Evolutionary conservation across 2,329 filamentous ascomycete genomes (phyloP).

Genomic region (Calycina marina): DNA sequence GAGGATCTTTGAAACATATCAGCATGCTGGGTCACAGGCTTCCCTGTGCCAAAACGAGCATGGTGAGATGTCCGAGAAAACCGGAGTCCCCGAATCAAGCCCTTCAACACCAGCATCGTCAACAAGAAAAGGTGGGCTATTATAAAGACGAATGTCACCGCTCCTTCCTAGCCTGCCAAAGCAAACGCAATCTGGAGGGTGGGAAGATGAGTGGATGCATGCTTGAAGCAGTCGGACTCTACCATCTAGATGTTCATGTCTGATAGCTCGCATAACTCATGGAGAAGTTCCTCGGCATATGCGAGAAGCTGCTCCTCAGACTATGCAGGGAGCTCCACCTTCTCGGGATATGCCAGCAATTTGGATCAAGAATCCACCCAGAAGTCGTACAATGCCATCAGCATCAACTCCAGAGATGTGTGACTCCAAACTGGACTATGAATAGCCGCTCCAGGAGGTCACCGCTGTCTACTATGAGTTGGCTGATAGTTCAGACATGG

Average conservation of each 20-base stretch:
- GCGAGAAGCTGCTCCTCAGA: not conserved
- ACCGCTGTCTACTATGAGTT: not conserved
- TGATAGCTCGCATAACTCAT: not conserved
- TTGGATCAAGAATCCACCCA: not conserved
- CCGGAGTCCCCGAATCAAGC: not conserved
- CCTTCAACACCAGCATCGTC: not conserved
- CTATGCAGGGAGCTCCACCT: not conserved
- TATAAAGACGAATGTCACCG: not conserved
- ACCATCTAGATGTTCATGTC: not conserved
- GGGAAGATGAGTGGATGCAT: not conserved
- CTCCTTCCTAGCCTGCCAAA: not conserved
- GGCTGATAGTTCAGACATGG: not conserved
- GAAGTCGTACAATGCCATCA: not conserved
- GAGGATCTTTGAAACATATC: not conserved
- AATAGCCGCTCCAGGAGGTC: not conserved
- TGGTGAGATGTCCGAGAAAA: not conserved
- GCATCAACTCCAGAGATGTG: not conserved
- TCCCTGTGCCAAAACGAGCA: not conserved
- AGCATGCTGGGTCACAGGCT: not conserved
- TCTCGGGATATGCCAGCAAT: not conserved
- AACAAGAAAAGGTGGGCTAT: no score
- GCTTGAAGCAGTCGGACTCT: not conserved
- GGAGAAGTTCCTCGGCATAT: not conserved
- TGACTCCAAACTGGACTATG: not conserved
- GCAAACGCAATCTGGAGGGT: not conserved